Evolutionary conservation across 352 stramenopile species (phyloP).

Genomic region (Pythium rishiriense): DNA sequence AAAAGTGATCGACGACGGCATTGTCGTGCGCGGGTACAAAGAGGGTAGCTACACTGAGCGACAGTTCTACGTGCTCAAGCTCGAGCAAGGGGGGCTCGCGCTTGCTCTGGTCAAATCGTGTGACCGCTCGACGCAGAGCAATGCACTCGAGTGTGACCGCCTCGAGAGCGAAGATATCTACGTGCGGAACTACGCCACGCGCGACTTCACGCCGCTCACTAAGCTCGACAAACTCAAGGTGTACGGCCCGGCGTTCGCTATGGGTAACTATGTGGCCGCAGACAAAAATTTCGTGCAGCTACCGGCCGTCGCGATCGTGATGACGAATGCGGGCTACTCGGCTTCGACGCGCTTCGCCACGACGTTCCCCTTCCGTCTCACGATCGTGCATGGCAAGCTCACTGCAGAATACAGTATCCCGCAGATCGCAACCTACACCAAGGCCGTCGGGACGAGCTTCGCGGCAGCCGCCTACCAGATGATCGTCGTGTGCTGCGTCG

Average conservation of each 20-base stretch:
- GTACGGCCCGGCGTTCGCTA: slow-evolving; percentile 19
- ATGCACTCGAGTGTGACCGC: slow-evolving; percentile 25
- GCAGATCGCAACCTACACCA: slow-evolving; percentile 18
- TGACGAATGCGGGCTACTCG: slow-evolving; percentile 22
- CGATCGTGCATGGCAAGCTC: slow-evolving; percentile 9
- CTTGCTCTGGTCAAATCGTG: slow-evolving; percentile 16
- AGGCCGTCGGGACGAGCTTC: slow-evolving; percentile 24
- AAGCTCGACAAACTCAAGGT: slow-evolving; percentile 27
- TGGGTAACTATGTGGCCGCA: slow-evolving; percentile 26
- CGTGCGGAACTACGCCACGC: slow-evolving; percentile 17
- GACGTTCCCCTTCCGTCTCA: slow-evolving; percentile 18
- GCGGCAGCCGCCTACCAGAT: slow-evolving; percentile 19
- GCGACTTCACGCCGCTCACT: slow-evolving; percentile 19
- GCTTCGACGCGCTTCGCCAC: slow-evolving; percentile 22
- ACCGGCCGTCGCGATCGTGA: slow-evolving; percentile 18
- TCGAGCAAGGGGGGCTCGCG: slow-evolving; percentile 8
- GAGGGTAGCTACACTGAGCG: slow-evolving; percentile 26
- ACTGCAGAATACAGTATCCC: slow-evolving; percentile 12
- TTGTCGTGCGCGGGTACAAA: slow-evolving; percentile 19
- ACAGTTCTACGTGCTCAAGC: slow-evolving; percentile 14
- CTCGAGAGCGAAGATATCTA: slow-evolving; percentile 22
- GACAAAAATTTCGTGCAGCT: slow-evolving; percentile 25
- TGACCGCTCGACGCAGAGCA: slow-evolving; percentile 25
- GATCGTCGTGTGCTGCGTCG: slow-evolving; percentile 19
- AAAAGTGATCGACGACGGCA: not conserved